Conservation (phyloP, 768 basidiomycete species). For the Cystobasidium onofrii region DNA sequence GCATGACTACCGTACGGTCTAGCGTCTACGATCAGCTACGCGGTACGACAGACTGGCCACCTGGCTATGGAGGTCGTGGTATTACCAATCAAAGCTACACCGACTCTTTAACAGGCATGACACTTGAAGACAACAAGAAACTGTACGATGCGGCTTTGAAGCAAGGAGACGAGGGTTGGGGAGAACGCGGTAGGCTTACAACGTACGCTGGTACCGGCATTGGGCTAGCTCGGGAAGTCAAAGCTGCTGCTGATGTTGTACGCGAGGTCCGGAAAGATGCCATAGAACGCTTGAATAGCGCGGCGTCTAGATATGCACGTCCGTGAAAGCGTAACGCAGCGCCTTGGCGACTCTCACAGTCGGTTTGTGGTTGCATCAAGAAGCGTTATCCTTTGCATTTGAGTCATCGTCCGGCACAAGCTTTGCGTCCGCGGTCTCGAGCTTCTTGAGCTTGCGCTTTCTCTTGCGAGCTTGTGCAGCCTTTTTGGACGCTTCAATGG, state of each 20-base stretch:
- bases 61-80: constrained; percentile 13
- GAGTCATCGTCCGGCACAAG: no score
- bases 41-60: constrained; percentile 22
- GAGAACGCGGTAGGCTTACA: not conserved
- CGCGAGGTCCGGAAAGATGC: not conserved
- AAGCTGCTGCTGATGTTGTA: not conserved
- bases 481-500: constrained; percentile 30
- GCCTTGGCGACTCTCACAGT: no score
- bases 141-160: constrained; percentile 14
- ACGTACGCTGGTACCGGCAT: constrained; percentile 23
- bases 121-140: constrained; percentile 19
- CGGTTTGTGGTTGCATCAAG: no score
- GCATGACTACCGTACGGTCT: not conserved
- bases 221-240: not conserved
- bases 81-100: constrained; percentile 17
- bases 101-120: constrained; percentile 2
- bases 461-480: constrained; percentile 25
- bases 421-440: not conserved
- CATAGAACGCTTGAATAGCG: not conserved
- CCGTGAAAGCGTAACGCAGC: not conserved
- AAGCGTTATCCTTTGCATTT: no score
- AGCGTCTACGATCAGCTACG: constrained; percentile 20
- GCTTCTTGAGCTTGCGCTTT: constrained; percentile 19
- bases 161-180: constrained; percentile 17
- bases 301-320: not conserved